phyloP scores from a whole-genome alignment of 2,329 filamentous ascomycete species.

The Coniochaeta sp. region DNA sequence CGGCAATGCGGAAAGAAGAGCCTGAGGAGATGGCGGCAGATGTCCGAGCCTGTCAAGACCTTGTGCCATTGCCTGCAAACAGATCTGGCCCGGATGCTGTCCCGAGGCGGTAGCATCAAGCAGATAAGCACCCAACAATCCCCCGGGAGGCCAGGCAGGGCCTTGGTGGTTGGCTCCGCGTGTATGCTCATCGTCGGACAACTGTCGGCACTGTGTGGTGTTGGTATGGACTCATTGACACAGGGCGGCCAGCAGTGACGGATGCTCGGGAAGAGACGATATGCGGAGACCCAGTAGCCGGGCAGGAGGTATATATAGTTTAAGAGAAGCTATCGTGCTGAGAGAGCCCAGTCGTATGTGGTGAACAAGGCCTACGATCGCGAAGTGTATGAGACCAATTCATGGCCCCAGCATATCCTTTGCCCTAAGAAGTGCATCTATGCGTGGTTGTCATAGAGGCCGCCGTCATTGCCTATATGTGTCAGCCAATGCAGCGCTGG shows the following conservation, averaged over 20 bases:
- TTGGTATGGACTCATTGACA: not conserved
- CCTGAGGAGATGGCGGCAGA: constrained; percentile 39
- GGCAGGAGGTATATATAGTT: not conserved
- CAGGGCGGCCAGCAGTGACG: not conserved
- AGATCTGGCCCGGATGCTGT: constrained; percentile 42
- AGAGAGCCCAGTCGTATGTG: not conserved
- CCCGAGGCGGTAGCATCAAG: constrained; percentile 37
- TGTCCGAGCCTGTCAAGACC: constrained; percentile 40
- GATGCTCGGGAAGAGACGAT: not conserved
- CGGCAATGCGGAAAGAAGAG: constrained; percentile 43
- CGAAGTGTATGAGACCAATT: not conserved
- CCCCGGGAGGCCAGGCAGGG: not conserved
- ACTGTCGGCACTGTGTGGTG: not conserved
- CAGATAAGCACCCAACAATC: constrained; percentile 33
- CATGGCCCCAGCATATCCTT: not conserved
- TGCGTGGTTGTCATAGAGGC: not conserved
- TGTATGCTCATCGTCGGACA: not conserved
- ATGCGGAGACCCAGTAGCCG: not conserved
- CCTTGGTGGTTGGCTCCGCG: not conserved
- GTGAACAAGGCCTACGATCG: not conserved
- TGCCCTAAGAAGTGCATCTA: not conserved
- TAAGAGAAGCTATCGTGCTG: not conserved
- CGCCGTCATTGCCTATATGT: not conserved
- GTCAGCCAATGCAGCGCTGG: too few species aligned
- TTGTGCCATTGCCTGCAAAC: constrained; percentile 41